A percentile compares a stretch with the other conserved stretches of the same genome.
Conservation (phyloP, 2,329 filamentous ascomycete species). For the Daldinia eschscholtzii region DNA sequence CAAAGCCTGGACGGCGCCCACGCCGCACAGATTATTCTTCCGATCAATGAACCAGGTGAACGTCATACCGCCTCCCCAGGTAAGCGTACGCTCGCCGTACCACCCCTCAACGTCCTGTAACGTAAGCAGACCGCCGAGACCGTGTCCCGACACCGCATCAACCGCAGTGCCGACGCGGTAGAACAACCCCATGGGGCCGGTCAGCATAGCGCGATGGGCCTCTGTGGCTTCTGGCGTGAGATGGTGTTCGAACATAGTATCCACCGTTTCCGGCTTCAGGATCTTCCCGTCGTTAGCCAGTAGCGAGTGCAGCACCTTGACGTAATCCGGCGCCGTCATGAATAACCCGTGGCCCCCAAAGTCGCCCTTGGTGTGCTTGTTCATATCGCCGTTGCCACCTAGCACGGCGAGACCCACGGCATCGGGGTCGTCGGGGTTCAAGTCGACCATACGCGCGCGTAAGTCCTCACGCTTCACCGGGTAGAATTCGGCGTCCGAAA, state of each 20-base stretch:
- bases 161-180: neutral
- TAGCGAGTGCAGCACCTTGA: neutral
- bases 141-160: neutral
- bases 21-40: neutral
- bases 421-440: slow-evolving; percentile 2
- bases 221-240: neutral
- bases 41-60: neutral
- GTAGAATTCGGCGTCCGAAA: slow-evolving; percentile 1
- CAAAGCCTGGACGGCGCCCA: neutral
- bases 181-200: neutral
- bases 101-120: neutral
- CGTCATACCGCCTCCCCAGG: slow-evolving; percentile 1
- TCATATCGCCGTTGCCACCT: neutral
- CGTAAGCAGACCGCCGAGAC: neutral
- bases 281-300: slow-evolving; percentile 2
- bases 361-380: neutral
- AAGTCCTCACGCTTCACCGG: neutral
- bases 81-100: neutral
- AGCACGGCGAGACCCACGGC: neutral
- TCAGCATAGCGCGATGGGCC: neutral
- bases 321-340: neutral
- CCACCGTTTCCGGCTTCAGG: neutral
- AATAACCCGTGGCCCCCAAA: slow-evolving; percentile 8
- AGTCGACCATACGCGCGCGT: neutral
- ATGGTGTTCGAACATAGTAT: slow-evolving; percentile 5